Percentiles rank a stretch among this genome's conserved stretches.
These are phyloP conservation scores for Sequoiadendron giganteum DNA, from an alignment of 75 land plant species.

Conservation along the genomic window DNA sequence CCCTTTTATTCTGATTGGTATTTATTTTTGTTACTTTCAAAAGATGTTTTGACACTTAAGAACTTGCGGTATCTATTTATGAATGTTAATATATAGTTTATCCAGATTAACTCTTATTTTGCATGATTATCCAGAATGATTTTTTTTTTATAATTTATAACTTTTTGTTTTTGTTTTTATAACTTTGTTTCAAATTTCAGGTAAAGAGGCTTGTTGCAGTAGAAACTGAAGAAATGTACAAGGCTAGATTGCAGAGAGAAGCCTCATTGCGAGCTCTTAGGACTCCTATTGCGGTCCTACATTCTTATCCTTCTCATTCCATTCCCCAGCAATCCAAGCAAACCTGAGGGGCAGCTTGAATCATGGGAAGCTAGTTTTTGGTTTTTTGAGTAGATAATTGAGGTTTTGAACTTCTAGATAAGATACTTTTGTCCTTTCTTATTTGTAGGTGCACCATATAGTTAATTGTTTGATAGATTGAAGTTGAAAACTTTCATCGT, in stretches of 20 bases:
- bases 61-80: neutral
- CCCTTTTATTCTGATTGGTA: neutral
- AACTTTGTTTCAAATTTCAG: conserved; percentile 25
- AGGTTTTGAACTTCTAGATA: neutral
- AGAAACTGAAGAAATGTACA: conserved; percentile 94
- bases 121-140: neutral
- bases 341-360: neutral
- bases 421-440: neutral
- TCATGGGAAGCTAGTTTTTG: neutral
- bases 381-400: neutral
- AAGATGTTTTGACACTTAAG: neutral
- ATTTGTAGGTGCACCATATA: neutral
- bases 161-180: neutral
- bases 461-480: neutral
- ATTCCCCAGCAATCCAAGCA: neutral
- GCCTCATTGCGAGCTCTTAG: conserved; percentile 58
- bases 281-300: conserved; percentile 68
- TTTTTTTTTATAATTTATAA: neutral
- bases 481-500: neutral
- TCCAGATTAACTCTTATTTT: neutral
- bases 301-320: conserved; percentile 23
- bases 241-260: conserved; percentile 51
- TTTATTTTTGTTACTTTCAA: neutral
- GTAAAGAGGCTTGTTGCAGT: conserved; percentile 83
- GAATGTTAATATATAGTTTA: neutral